Percentiles rank a stretch among this genome's conserved stretches.
These are phyloP conservation scores for Gossypium trilobum DNA, from an alignment of 441 rosid species.

Conservation along the genomic window DNA sequence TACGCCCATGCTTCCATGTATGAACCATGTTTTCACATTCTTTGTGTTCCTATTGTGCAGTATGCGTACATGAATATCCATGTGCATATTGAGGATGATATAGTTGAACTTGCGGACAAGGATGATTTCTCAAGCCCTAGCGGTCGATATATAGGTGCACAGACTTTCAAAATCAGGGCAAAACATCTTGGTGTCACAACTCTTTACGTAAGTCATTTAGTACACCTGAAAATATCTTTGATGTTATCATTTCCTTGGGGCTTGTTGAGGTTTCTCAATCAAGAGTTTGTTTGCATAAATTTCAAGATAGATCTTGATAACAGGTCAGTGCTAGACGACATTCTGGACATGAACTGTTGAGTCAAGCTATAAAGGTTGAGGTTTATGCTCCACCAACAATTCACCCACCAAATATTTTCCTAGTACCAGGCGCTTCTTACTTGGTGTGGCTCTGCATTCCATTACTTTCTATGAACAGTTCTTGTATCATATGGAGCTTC, in stretches of 20 bases:
- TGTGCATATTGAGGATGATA: constrained; percentile 62
- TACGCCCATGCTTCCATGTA: constrained; percentile 5
- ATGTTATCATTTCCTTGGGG: constrained; percentile 1
- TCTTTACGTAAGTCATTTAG: constrained; percentile 54
- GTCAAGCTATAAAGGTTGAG: constrained; percentile 75
- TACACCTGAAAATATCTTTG: constrained; percentile 8
- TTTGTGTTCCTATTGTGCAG: constrained; percentile 42
- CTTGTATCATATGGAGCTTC: neutral
- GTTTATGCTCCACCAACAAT: constrained; percentile 72
- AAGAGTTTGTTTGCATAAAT: constrained; percentile 16
- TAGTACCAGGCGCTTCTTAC: constrained; percentile 87
- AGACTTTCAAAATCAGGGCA: constrained; percentile 54
- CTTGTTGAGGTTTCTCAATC: constrained; percentile 12
- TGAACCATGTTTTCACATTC: neutral
- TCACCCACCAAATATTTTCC: constrained; percentile 63
- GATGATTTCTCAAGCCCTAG: constrained; percentile 33
- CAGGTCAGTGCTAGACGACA: constrained; percentile 79
- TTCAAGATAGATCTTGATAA: constrained; percentile 23
- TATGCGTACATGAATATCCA: constrained; percentile 59
- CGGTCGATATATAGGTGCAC: constrained; percentile 33
- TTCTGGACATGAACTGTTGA: constrained; percentile 63
- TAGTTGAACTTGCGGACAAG: constrained; percentile 45
- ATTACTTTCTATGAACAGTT: neutral
- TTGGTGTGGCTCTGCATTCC: constrained; percentile 40
- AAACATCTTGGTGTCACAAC: constrained; percentile 72